phyloP scores from a whole-genome alignment of 805 yeast species.

The Wickerhamiella hasegawae region DNA sequence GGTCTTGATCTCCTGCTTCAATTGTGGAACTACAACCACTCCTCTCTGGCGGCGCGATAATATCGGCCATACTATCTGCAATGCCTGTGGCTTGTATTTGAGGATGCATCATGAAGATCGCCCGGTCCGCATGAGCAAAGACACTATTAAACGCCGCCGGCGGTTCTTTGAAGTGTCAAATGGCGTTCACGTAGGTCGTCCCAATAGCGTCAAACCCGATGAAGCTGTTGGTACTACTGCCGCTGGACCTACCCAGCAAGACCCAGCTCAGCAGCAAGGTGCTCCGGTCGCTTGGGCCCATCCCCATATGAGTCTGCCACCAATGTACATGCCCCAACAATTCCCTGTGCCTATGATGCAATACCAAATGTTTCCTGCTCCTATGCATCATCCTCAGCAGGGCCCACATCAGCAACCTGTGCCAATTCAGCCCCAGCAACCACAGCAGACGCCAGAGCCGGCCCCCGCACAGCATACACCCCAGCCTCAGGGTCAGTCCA shows the following conservation, averaged over 20 bases:
- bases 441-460: neutral
- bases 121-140: constrained; percentile 59
- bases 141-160: constrained; percentile 59
- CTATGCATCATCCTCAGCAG: too few species aligned
- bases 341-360: too few species aligned
- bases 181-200: too few species aligned
- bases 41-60: constrained; percentile 95
- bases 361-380: too few species aligned
- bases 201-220: too few species aligned
- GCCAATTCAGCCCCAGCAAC: neutral
- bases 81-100: constrained; percentile 73
- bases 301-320: too few species aligned
- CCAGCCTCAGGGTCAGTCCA: too few species aligned
- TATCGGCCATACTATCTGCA: constrained; percentile 76
- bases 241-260: too few species aligned
- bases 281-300: too few species aligned
- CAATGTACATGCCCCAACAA: too few species aligned
- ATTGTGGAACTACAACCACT: constrained; percentile 78
- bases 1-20: constrained; percentile 60
- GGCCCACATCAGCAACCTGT: neutral
- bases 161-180: constrained; percentile 25
- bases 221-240: too few species aligned
- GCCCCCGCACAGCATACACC: neutral
- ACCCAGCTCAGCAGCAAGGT: too few species aligned
- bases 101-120: constrained; percentile 61